Evolutionary conservation across 2,329 filamentous ascomycete species (phyloP), one percentile per base, ranked within the genome.

Genomic region (Tolypocladium pustulatum): DNA sequence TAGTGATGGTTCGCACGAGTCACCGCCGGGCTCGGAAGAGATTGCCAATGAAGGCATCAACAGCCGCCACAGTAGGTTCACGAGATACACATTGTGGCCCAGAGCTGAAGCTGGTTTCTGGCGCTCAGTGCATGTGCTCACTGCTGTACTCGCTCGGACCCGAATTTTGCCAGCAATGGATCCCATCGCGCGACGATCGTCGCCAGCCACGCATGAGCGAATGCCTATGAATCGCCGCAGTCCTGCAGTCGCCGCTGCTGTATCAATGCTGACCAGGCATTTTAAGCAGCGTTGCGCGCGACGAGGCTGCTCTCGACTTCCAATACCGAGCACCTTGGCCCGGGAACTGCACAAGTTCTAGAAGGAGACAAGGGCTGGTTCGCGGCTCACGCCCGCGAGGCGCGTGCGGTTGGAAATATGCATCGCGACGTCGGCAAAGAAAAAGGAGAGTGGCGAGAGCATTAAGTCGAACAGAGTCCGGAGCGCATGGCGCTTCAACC

Each of bases 401-500:
- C 58, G 8, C 38, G 20, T 41, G 59, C 20, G 34, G 49, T 57
- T 34, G 55, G 20, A n/a, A 55, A 49, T 56, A n/a, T 60, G 57
- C 37, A 55, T 61, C 46, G 61, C 57, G 61, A 62, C 62, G 68
- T 68, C 66, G 62, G 65, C 64, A 67, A 65, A 62, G 68, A 67
- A 71, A 71, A 66, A 71, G 66, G 65, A 68, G 67, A 32, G 46
- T 27, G 68, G 70, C 73, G 72, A 73, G 68, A 71, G 73, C 61
- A 69, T 72, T 67, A 75, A 79, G 84, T 83, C 85, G 85, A 88
- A 82, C 78, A 82, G 85, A 87, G 81, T 84, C 85, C 84, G 74
- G 81, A 82, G 80, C 85, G 80, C 76, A 71, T 76, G 78, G 75
- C 71, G 84, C 86, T 87, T 87, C 81, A 88, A 84, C 81, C 86